Conservation (phyloP, 352 stramenopile genomes). For the Phytophthora cryptogea region DNA sequence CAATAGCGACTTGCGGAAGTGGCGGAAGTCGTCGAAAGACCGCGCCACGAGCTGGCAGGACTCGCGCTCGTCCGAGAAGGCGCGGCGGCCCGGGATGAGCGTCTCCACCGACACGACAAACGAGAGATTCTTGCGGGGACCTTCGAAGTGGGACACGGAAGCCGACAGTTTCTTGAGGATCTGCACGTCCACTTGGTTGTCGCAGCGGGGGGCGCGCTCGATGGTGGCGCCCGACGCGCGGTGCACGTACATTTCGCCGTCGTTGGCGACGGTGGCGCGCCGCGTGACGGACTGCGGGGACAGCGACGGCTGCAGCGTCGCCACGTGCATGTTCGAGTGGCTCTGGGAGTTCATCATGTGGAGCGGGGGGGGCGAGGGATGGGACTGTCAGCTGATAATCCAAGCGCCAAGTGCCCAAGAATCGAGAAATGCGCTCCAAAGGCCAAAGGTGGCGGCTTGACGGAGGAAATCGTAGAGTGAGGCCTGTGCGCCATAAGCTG, state of each 20-base stretch:
- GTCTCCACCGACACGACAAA: constrained; percentile 83
- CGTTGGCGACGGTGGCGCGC: constrained; percentile 45
- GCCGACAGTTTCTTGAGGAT: constrained; percentile 84
- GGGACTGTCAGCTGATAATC: background rate
- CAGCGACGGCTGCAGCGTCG: constrained; percentile 43
- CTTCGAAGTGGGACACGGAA: constrained; percentile 71
- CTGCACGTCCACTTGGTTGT: constrained; percentile 64
- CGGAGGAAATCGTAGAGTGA: constrained; percentile 2
- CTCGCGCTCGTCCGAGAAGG: constrained; percentile 65
- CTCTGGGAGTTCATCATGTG: constrained; percentile 36
- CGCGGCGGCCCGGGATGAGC: constrained; percentile 57
- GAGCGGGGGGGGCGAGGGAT: background rate
- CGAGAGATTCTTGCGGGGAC: constrained; percentile 71
- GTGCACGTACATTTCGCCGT: constrained; percentile 30
- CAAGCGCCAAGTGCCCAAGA: constrained; percentile 12
- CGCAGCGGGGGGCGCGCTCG: constrained; percentile 36
- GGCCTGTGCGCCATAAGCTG: background rate
- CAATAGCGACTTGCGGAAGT: constrained; percentile 77
- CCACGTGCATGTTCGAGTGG: constrained; percentile 41
- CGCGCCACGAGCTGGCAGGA: constrained; percentile 73
- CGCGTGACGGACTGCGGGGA: constrained; percentile 47
- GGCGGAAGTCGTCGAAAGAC: constrained; percentile 80
- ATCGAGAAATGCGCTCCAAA: constrained; percentile 21
- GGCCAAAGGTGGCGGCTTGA: no score
- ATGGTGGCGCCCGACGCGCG: constrained; percentile 37